A percentile compares a stretch with the other conserved stretches of the same genome.
Conservation (phyloP, 2,329 filamentous ascomycete species). For the Tricladium varicosporioides region DNA sequence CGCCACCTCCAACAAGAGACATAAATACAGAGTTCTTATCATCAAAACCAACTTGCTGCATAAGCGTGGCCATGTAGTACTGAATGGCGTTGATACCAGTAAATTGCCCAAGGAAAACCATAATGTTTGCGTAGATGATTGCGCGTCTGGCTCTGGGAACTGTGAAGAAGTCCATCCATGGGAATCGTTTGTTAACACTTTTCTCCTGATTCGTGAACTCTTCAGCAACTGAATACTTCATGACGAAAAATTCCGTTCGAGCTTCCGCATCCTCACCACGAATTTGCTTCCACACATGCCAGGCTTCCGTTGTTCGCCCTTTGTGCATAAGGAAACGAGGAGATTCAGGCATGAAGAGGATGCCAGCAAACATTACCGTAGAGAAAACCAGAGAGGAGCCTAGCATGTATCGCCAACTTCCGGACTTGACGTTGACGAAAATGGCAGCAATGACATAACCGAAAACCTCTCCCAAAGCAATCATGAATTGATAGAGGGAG, state of each 20-base stretch:
- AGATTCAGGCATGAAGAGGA: conserved; percentile 69
- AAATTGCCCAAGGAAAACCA: conserved; percentile 68
- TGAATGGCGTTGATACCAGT: conserved; percentile 69
- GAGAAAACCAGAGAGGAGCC: conserved; percentile 71
- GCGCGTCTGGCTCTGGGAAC: conserved; percentile 65
- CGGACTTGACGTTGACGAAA: conserved; percentile 61
- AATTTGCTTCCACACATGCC: conserved; percentile 70
- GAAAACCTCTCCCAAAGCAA: conserved; percentile 70
- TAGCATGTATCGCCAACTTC: conserved; percentile 73
- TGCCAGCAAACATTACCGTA: conserved; percentile 59
- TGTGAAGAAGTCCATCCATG: conserved; percentile 74
- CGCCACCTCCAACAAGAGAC: conserved; percentile 69
- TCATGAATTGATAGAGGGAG: conserved; percentile 73
- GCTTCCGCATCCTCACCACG: conserved; percentile 59
- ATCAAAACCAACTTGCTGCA: conserved; percentile 66
- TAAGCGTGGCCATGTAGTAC: conserved; percentile 70
- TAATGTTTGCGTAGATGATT: conserved; percentile 65
- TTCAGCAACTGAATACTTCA: conserved; percentile 62
- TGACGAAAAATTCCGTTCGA: conserved; percentile 69
- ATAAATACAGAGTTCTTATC: conserved; percentile 65
- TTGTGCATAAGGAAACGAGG: conserved; percentile 72
- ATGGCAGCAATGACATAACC: conserved; percentile 73
- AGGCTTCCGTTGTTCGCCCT: conserved; percentile 56
- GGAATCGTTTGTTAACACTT: conserved; percentile 52
- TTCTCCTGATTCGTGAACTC: conserved; percentile 51